phyloP scores from a whole-genome alignment of 2,329 filamentous ascomycete species.

The Teratosphaeria pseudoeucalypti region DNA sequence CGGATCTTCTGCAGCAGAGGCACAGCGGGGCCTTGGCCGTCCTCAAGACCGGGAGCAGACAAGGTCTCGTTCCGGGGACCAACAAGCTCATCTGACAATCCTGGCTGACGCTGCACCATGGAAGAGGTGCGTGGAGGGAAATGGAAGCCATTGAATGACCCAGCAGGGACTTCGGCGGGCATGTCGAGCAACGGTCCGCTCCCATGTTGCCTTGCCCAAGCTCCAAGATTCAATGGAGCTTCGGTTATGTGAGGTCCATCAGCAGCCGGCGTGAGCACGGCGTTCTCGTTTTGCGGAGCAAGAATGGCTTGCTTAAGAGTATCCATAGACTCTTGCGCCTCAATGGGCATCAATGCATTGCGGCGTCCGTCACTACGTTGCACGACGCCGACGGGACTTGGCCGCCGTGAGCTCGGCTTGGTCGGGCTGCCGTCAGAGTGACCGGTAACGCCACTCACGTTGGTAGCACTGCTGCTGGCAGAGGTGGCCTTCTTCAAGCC shows the following conservation, averaged over 20 bases:
- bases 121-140: slow-evolving; percentile 16
- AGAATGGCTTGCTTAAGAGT: slow-evolving; percentile 23
- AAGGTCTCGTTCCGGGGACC: slow-evolving; percentile 1
- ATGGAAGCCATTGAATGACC: slow-evolving; percentile 7
- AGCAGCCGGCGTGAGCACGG: slow-evolving; percentile 20
- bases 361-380: background rate
- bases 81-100: background rate
- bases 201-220: slow-evolving; percentile 18
- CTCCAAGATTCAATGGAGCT: slow-evolving; percentile 17
- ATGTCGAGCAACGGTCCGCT: slow-evolving; percentile 1
- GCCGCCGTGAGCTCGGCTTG: slow-evolving; percentile 14
- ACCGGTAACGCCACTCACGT: background rate
- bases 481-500: slow-evolving; percentile 20
- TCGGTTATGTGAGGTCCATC: slow-evolving; percentile 18
- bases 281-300: slow-evolving; percentile 24
- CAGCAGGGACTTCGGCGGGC: background rate
- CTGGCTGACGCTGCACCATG: slow-evolving; percentile 6
- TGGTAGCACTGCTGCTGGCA: slow-evolving; percentile 2
- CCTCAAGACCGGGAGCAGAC: background rate
- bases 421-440: slow-evolving; percentile 17
- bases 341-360: background rate
- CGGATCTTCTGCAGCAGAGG: background rate
- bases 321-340: slow-evolving; percentile 12
- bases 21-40: background rate
- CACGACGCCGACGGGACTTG: slow-evolving; percentile 12